These are phyloP conservation scores for Neurospora terricola DNA, from an alignment of 495 filamentous ascomycete genomes.

Conservation along the genomic window DNA sequence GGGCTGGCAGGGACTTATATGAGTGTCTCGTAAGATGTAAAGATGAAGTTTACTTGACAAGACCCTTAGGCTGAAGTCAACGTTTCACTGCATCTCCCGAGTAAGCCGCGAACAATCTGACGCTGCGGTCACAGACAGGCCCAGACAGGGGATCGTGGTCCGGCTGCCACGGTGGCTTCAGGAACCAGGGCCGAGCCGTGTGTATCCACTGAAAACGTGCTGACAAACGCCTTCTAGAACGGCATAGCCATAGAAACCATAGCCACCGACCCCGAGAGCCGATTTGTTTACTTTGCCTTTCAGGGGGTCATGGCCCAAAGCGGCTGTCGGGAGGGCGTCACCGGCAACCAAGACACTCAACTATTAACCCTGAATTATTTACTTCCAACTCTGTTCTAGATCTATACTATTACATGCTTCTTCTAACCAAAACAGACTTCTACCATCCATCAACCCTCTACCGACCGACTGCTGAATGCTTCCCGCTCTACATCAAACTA, in stretches of 20 bases:
- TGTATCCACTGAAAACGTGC: neutral
- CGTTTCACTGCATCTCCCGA: neutral
- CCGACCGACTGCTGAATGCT: conserved; percentile 8
- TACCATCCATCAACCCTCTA: neutral
- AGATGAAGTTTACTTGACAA: neutral
- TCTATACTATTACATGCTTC: neutral
- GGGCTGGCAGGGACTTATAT: too few relatives aligned
- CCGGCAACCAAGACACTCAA: neutral
- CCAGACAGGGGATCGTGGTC: neutral
- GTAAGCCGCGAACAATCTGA: neutral
- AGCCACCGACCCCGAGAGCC: neutral
- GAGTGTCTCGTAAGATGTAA: neutral
- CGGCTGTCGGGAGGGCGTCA: neutral
- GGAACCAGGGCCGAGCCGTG: neutral
- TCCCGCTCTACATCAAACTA: conserved; percentile 64
- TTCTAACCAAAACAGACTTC: neutral
- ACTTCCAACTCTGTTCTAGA: neutral
- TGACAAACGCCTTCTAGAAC: neutral
- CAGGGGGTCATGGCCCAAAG: too few relatives aligned
- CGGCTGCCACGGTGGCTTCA: neutral
- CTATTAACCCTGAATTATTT: neutral
- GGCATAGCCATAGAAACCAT: too few relatives aligned
- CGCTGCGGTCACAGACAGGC: neutral
- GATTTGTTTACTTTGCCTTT: too few relatives aligned
- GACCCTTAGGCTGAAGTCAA: neutral